phyloP scores from a whole-genome alignment of 306 rosid species.

The Pyrus betulifolia region DNA sequence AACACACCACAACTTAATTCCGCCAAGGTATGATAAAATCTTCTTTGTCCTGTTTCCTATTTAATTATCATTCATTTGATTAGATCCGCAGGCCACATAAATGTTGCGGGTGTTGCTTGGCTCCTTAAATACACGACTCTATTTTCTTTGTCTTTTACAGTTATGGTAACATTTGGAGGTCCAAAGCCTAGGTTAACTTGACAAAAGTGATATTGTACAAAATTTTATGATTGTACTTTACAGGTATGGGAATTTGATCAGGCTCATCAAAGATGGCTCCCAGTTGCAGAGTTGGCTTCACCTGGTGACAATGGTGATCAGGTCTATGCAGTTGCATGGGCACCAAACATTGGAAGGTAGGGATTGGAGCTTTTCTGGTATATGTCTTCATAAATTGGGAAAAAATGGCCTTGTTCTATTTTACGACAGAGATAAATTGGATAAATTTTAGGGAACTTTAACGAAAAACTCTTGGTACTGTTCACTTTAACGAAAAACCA shows the following conservation, averaged over 20 bases:
- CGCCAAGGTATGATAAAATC: constrained; percentile 51
- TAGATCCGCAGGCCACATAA: background rate
- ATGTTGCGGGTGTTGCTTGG: background rate
- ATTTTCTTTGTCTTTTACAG: background rate
- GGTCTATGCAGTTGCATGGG: constrained; percentile 84
- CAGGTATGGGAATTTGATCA: constrained; percentile 95
- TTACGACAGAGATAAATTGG: background rate
- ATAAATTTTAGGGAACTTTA: background rate
- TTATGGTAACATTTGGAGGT: background rate
- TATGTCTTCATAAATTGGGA: background rate
- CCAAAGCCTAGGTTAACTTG: background rate
- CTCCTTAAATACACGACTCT: background rate
- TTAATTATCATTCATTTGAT: constrained; percentile 4
- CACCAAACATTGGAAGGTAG: constrained; percentile 92
- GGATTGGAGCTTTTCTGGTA: background rate
- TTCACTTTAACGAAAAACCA: too few relatives aligned
- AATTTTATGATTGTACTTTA: background rate
- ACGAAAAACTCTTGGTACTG: too few relatives aligned
- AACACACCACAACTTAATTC: constrained; percentile 71
- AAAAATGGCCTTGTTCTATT: background rate
- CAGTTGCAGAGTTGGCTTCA: constrained; percentile 80
- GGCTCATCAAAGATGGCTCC: constrained; percentile 98
- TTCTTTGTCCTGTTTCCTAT: background rate
- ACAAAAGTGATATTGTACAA: background rate
- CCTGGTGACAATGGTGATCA: constrained; percentile 55